phyloP scores from a whole-genome alignment of 176 grass and related monocot genomes.

The Chrysopogon serrulatus region DNA sequence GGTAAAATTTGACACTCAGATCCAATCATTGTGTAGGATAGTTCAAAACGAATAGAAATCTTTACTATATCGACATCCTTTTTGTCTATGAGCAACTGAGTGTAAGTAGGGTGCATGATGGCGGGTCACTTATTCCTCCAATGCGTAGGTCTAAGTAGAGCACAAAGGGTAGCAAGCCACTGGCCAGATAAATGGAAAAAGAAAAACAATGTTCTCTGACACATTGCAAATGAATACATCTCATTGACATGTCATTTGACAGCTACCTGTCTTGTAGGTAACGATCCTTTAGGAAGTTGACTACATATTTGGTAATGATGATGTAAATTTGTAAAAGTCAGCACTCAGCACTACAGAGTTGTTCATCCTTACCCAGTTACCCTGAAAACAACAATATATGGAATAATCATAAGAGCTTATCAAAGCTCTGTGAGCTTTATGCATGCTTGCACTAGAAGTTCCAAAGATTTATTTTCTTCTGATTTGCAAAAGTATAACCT shows the following conservation, averaged over 20 bases:
- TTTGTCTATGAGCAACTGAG: neutral
- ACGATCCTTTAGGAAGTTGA: neutral
- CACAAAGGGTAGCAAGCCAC: neutral
- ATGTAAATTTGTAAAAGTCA: neutral
- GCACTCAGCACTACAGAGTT: neutral
- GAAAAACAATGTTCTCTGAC: neutral
- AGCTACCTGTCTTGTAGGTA: neutral
- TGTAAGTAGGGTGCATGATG: neutral
- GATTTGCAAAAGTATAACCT: neutral
- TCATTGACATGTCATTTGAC: neutral
- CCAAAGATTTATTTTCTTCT: neutral
- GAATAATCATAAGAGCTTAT: neutral
- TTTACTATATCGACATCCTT: neutral
- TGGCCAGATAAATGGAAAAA: neutral
- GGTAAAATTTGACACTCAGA: neutral
- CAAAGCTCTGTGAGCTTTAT: neutral
- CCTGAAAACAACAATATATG: neutral
- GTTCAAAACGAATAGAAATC: neutral
- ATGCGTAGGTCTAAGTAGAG: neutral
- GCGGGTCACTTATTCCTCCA: neutral
- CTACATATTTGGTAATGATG: neutral
- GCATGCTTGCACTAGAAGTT: constrained; percentile 1
- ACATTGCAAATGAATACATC: neutral
- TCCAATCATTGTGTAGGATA: neutral
- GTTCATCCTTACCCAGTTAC: neutral